Base-by-base conservation (phyloP, 202 grass and related monocot genomes). In the Eragrostis tef region DNA sequence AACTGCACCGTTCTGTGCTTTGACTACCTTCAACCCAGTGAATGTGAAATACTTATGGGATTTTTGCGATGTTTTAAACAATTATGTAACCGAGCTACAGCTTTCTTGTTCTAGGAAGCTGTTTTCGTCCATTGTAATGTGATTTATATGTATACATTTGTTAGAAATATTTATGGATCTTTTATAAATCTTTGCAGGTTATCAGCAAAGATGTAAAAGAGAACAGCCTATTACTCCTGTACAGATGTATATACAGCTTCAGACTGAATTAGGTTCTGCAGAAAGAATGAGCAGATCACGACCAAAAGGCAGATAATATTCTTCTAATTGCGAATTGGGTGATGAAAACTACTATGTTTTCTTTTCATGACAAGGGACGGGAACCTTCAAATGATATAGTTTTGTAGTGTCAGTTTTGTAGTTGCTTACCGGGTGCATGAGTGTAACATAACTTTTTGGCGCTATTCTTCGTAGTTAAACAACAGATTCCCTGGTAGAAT, bases 181-280 rank as follows among this genome's bases (percentile, higher is more conserved):
- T 20, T 50, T 64, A n/a, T 49, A 49, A 74, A 67, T 78, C 3
- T 73, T 6, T 82, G 49, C 73, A 89, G 87, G 49, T 65, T 77
- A 50, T 75, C 65, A 16, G 71, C 56, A 71, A 66, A 81, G 63
- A 47, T 88, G 22, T 74, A 74, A 39, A 70, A 58, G 64, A 70
- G 31, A 85, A 57, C 25, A 85, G 47, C 71, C 60, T 81, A 34
- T 58, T 77, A 25, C 39, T 72, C 77, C 22, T 66, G 56, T 88
- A 84, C 70, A 79, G 56, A 79, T 89, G 78, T 89, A 89, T 48
- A 89, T 89, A 89, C 74, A 46, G 0, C 56, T 43, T 89, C 74
- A 67, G 59, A 67, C 75, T 41, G 61, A 56, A 72, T 65, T 77
- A 85, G 47, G 65, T 64, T 85, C 71, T 59, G 66, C 42, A 81